Evolutionary conservation across 2,329 filamentous ascomycete genomes (phyloP), one percentile per base, ranked within the genome.

Genomic region (Phoma sp.): DNA sequence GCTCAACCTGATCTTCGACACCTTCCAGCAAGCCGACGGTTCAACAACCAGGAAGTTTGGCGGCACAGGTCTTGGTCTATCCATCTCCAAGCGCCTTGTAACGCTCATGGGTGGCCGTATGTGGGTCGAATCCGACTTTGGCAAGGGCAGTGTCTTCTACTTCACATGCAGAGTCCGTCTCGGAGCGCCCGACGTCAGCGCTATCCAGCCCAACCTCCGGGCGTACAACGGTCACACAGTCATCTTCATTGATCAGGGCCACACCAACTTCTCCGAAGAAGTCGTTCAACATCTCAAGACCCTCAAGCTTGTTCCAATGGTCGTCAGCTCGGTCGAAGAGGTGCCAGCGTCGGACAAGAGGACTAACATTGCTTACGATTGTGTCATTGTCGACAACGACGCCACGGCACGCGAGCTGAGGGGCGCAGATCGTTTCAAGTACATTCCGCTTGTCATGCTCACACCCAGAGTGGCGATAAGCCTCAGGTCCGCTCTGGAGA

Each of bases 21-120:
- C 94, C 0, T 98, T 98, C 86, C 94, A 97, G 76, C 95, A 98
- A 79, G 95, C 95, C 19, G 95, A 98, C 74, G 94, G 94, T 33
- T 97, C 93, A 31, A 98, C 96, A 75, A 98, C 94, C 1, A 86
- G 93, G 67, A 95, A 96, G 74, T 98, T 98, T 74, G 94, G 94
- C 68, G 94, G 94, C 67, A 98, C 95, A 6, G 94, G 94, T 65
- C 85, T 98, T 9, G 94, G 94, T 64, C 79, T 98, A 24, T 97
- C 94, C 15, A 98, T 98, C 70, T 98, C 94, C 25, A 96, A 96
- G 80, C 87, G 93, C 64, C 84, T 98, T 27, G 94, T 98, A 51
- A 96, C 93, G 65, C 84, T 98, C 55, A 98, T 98, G 94, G 91
- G 93, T 60, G 94, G 94, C 75, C 91, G 94, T 72, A 90, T 98